These are phyloP conservation scores for Tolypocladium guangdongense DNA, from an alignment of 2,329 filamentous ascomycete genomes.

Conservation along the genomic window DNA sequence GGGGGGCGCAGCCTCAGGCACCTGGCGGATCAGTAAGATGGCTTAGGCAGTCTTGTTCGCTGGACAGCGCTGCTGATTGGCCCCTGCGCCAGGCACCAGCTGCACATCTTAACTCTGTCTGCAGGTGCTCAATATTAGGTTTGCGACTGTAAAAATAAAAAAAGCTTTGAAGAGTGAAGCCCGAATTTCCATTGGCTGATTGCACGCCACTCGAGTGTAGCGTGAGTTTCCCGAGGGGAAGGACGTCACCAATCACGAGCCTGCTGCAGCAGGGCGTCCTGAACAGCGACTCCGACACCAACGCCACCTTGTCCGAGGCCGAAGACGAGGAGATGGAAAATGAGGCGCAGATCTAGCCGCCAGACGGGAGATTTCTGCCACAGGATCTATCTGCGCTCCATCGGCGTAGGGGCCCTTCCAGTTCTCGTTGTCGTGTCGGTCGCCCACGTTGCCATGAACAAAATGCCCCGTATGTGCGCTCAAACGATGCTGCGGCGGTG, in stretches of 20 bases:
- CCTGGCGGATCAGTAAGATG: neutral
- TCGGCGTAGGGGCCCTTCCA: neutral
- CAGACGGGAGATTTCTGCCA: neutral
- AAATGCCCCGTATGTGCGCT: neutral
- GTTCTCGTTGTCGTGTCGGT: neutral
- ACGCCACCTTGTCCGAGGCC: neutral
- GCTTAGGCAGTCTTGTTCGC: slow-evolving; percentile 2
- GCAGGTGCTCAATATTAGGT: too few species aligned
- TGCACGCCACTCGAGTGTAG: neutral
- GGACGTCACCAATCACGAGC: neutral
- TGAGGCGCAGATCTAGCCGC: neutral
- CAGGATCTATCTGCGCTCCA: neutral
- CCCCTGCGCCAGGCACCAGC: neutral
- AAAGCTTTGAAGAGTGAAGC: too few species aligned
- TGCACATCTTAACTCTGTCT: neutral
- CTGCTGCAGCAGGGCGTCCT: too few species aligned
- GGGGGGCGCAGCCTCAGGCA: slow-evolving; percentile 4
- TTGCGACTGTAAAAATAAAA: too few species aligned
- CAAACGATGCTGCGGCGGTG: neutral
- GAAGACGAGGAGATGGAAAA: neutral
- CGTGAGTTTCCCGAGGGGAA: neutral
- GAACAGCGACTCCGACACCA: neutral
- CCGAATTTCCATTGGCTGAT: neutral
- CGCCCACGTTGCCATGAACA: neutral
- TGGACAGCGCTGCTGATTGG: neutral